Evolutionary conservation across 768 basidiomycete genomes (phyloP), one percentile per base, ranked within the genome.

Genomic region (Podaxis sp.): DNA sequence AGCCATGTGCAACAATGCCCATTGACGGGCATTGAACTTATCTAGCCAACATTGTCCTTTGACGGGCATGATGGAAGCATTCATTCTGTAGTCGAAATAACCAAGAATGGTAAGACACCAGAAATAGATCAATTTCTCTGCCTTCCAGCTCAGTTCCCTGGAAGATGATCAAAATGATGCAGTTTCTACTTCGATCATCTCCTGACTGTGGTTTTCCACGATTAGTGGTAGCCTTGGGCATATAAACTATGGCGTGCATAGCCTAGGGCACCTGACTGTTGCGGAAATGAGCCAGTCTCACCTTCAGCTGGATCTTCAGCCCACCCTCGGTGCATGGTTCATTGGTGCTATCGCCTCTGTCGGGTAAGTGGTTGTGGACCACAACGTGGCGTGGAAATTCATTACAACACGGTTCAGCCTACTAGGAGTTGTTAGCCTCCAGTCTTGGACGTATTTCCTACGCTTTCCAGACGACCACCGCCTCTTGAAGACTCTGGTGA

Each of bases 251-350:
- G 10, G 18, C 5, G 21, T 48, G 47, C 2, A 27, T 25, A 23
- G 25, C 21, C 47, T 21, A 21, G 40, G 25, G 25, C 25, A 21
- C 47, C 9, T 9, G 47, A 11, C 21, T 10, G 5, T 25, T 4
- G 25, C 11, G 9, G 7, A 23, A 48, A 48, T 48, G 47, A 48
- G 47, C 47, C 21, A 48, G 7, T 6, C 7, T 21, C 18, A 25
- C 25, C 16, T 44, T 18, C 42, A 21, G 7, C 7, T 48, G 47
- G 47, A 61, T 25, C 40, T 61, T 21, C 52, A 54, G 44, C 28
- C 59, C n/a, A 61, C 46, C 16, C 40, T 54, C 11, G 59, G 59
- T 18, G 44, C 59, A 37, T 57, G 35, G 27, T 57, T 57, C 16
- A 50, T 57, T 21, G 57, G 46, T 1, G 57, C 47, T 11, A 57